These are phyloP conservation scores for Candida morakotiae DNA, from an alignment of 805 yeast species.

Conservation along the genomic window DNA sequence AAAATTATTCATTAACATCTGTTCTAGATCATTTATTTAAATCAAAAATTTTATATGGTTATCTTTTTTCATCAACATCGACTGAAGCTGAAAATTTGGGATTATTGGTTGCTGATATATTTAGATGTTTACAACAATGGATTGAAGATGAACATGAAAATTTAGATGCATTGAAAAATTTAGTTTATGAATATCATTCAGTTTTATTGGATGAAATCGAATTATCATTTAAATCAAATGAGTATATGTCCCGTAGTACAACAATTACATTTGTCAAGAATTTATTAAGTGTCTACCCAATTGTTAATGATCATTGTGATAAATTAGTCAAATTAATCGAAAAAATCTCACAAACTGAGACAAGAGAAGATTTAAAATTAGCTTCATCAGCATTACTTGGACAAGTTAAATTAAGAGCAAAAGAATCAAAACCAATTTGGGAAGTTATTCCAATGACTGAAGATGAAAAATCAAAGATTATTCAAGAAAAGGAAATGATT, in stretches of 20 bases:
- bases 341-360: constrained; percentile 47
- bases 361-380: constrained; percentile 74
- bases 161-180: constrained; percentile 33
- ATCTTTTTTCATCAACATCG: constrained; percentile 67
- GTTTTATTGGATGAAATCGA: constrained; percentile 41
- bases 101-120: constrained; percentile 57
- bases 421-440: constrained; percentile 48
- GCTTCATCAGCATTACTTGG: constrained; percentile 73
- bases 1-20: constrained; percentile 34
- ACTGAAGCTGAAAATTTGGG: constrained; percentile 82
- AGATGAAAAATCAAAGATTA: constrained; percentile 32
- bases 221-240: constrained; percentile 42
- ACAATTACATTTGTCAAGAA: constrained; percentile 74
- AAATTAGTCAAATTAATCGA: constrained; percentile 44
- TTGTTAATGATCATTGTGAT: constrained; percentile 63
- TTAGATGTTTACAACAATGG: constrained; percentile 48
- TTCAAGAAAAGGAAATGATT: constrained; percentile 18
- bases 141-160: constrained; percentile 14
- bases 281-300: constrained; percentile 60
- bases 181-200: constrained; percentile 54
- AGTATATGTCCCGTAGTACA: constrained; percentile 78
- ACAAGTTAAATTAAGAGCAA: constrained; percentile 52
- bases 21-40: constrained; percentile 46
- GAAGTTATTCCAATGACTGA: constrained; percentile 52
- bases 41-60: constrained; percentile 46